Evolutionary conservation across 2,329 filamentous ascomycete genomes (phyloP), one percentile per base, ranked within the genome.

Genomic region (Sporothrix brunneoviolacea): DNA sequence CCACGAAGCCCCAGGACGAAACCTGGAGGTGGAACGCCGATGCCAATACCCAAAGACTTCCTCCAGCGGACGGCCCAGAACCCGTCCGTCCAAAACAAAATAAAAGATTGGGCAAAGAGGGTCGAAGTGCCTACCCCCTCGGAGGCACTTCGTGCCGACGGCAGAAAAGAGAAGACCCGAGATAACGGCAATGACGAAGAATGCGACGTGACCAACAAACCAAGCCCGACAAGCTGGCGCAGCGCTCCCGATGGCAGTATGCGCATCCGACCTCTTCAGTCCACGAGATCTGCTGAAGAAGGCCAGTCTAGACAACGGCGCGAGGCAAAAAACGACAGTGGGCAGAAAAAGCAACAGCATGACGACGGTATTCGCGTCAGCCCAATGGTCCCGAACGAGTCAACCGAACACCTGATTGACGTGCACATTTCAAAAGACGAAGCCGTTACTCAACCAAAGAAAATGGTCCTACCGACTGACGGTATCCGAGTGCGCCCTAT

Each of bases 101-200:
- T 84, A 55, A 74, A 77, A 56, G 76, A 80, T 42, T 84, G 81
- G 82, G 80, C 79, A 0, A 70, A 66, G 45, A 72, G 71, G 56
- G 74, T 82, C 8, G 76, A 82, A 55, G 58, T 72, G 2, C 70
- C 75, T 16, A 61, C 67, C 8, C 60, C 65, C 2, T 64, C 66
- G 39, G 72, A 63, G 47, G 66, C 62, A 2, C 15, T 36, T 9
- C 9, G 13, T 8, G 6, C n/a, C 43, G n/a, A 52, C 54, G 32
- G 46, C 46, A n/a, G 63, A 43, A 42, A 55, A 30, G 51, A n/a
- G 53, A 52, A 38, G 24, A 43, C 45, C 18, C 24, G 12, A 2
- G 32, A 39, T n/a, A 39, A 22, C 35, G 41, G 16, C 27, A 32
- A 46, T 15, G 35, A 48, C 22, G 56, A 57, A 15, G 55, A 61